Conservation (phyloP, 768 basidiomycete species). For the Lactarius vividus region DNA sequence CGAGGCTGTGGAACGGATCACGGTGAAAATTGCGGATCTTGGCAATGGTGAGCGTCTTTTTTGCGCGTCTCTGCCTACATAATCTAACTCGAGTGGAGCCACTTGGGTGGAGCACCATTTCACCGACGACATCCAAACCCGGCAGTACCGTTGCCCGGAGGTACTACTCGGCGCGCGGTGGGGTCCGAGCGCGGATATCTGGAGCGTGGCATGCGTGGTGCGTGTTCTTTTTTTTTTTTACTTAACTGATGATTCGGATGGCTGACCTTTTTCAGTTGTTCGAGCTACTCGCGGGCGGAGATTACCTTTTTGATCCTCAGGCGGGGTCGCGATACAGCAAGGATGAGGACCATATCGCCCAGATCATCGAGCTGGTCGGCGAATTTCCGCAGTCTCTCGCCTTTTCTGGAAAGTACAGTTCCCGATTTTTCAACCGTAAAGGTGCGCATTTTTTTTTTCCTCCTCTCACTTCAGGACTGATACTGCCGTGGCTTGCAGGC, state of each 20-base stretch:
- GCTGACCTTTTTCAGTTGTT: constrained; percentile 58
- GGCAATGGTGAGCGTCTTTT: constrained; percentile 71
- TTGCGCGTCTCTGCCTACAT: constrained; percentile 1
- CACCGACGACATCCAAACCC: constrained; percentile 97
- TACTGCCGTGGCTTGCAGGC: constrained; percentile 36
- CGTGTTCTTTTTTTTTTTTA: constrained; percentile 34
- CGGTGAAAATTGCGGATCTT: constrained; percentile 98
- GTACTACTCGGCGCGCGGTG: constrained; percentile 96
- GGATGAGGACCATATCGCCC: constrained; percentile 96
- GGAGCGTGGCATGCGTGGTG: constrained; percentile 95
- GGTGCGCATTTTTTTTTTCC: constrained; percentile 47
- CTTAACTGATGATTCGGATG: constrained; percentile 6
- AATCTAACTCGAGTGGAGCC: constrained; percentile 40
- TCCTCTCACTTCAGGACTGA: not conserved
- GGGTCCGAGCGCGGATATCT: constrained; percentile 94
- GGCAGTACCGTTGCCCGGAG: constrained; percentile 97
- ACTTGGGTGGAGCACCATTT: constrained; percentile 96
- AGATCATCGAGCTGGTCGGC: constrained; percentile 94
- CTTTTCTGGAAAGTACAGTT: constrained; percentile 87
- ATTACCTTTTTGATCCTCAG: constrained; percentile 97
- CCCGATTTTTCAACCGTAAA: constrained; percentile 95
- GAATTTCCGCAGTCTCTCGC: constrained; percentile 83
- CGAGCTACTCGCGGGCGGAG: constrained; percentile 93
- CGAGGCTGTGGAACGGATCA: constrained; percentile 62
- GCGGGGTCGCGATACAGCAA: constrained; percentile 94